Evolutionary conservation across 768 basidiomycete genomes (phyloP).

Genomic region (Boletus tylopilopsis): DNA sequence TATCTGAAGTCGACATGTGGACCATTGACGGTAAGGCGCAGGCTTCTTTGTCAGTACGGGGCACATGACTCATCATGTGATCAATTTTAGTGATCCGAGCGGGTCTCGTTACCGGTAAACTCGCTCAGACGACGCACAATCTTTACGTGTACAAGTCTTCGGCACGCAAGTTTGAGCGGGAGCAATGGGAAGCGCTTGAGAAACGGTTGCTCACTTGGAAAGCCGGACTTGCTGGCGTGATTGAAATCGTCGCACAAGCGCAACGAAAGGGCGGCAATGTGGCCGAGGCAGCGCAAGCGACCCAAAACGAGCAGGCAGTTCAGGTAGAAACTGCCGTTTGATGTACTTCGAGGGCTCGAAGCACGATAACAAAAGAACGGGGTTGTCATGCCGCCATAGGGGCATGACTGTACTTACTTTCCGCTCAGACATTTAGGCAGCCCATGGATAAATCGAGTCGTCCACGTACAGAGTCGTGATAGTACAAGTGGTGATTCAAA

Average conservation of each 20-base stretch:
- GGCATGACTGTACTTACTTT: background rate
- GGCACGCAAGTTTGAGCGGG: slow-evolving; percentile 69
- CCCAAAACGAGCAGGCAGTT: slow-evolving; percentile 19
- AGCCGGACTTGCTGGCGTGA: slow-evolving; percentile 59
- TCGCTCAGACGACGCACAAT: slow-evolving; percentile 75
- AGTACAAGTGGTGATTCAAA: too few relatives aligned
- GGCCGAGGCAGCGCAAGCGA: slow-evolving; percentile 20
- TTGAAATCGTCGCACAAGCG: slow-evolving; percentile 65
- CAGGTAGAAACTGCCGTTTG: slow-evolving; percentile 22
- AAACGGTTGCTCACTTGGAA: slow-evolving; percentile 77
- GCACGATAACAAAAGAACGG: background rate
- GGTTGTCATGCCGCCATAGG: background rate
- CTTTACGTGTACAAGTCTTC: slow-evolving; percentile 71
- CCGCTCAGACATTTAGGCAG: background rate
- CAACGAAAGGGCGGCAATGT: slow-evolving; percentile 35
- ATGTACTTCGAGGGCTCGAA: slow-evolving; percentile 2
- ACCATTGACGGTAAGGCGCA: slow-evolving; percentile 69
- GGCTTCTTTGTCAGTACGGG: background rate
- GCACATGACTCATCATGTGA: too few relatives aligned
- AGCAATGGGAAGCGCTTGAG: slow-evolving; percentile 79
- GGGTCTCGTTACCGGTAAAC: slow-evolving; percentile 74
- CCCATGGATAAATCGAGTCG: too few relatives aligned
- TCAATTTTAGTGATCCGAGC: slow-evolving; percentile 54
- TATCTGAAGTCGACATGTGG: slow-evolving; percentile 77
- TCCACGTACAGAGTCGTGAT: too few relatives aligned